Evolutionary conservation across 208 protist species (phyloP).

Genomic region (Tritrichomonas musculus): DNA sequence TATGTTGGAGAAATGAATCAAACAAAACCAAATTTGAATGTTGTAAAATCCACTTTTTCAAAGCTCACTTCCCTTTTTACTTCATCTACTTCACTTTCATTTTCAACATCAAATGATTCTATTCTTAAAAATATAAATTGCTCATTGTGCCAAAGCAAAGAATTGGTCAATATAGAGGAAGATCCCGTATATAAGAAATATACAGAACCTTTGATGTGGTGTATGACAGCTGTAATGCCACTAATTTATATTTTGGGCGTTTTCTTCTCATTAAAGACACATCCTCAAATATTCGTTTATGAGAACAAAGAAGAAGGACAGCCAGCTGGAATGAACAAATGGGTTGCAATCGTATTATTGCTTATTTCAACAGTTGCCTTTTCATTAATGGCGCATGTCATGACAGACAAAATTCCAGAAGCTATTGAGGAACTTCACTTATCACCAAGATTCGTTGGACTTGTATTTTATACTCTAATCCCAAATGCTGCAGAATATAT

Average conservation of each 20-base stretch:
- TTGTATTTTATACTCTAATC: conserved; percentile 13
- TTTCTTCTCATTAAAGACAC: background rate
- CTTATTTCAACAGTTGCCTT: background rate
- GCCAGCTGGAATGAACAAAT: background rate
- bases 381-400: conserved; percentile 24
- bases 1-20: too few species aligned
- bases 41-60: too few species aligned
- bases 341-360: background rate
- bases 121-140: background rate
- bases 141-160: background rate
- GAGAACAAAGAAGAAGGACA: background rate
- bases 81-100: too few species aligned
- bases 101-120: too few species aligned
- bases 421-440: background rate
- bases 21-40: too few species aligned
- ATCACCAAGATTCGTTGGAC: background rate
- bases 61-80: too few species aligned
- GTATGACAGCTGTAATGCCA: background rate
- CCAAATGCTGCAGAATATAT: conserved; percentile 28
- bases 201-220: background rate
- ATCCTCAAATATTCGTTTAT: background rate
- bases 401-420: conserved; percentile 23
- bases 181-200: conserved; percentile 13
- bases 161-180: background rate
- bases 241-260: background rate